Conservation (phyloP, 225 moss, liverwort and hornwort species). For the Pseudoscleropodium purum region DNA sequence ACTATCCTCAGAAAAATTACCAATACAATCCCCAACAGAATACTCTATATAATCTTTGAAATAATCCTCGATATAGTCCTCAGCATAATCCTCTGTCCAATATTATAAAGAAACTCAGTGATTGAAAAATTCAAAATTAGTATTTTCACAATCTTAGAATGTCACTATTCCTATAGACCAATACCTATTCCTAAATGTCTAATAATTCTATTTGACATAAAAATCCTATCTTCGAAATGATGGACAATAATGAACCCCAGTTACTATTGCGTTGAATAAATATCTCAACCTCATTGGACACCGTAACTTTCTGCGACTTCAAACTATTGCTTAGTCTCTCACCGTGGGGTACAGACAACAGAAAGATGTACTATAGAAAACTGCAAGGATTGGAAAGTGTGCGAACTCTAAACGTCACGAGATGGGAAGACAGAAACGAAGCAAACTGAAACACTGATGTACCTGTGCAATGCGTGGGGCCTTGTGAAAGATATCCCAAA, state of each 20-base stretch:
- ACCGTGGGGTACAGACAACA: neutral
- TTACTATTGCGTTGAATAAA: neutral
- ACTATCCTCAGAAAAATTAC: neutral
- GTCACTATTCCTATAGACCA: neutral
- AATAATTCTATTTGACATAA: neutral
- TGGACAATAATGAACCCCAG: neutral
- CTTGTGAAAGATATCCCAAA: constrained; percentile 86
- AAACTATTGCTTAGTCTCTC: neutral
- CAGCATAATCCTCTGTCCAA: neutral
- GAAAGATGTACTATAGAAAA: neutral
- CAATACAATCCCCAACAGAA: neutral
- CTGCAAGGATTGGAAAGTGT: neutral
- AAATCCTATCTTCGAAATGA: neutral
- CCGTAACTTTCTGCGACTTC: neutral
- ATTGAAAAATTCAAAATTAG: neutral
- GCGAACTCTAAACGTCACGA: neutral
- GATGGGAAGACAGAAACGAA: neutral
- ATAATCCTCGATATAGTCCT: neutral
- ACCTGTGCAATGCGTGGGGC: constrained; percentile 92
- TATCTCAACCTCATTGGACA: neutral
- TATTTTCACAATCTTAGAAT: neutral
- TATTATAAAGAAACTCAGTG: neutral
- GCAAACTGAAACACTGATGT: neutral
- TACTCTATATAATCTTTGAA: neutral
- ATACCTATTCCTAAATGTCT: neutral